Evolutionary conservation across 768 basidiomycete species (phyloP), one percentile per base, ranked within the genome.

Genomic region (Imleria badia): DNA sequence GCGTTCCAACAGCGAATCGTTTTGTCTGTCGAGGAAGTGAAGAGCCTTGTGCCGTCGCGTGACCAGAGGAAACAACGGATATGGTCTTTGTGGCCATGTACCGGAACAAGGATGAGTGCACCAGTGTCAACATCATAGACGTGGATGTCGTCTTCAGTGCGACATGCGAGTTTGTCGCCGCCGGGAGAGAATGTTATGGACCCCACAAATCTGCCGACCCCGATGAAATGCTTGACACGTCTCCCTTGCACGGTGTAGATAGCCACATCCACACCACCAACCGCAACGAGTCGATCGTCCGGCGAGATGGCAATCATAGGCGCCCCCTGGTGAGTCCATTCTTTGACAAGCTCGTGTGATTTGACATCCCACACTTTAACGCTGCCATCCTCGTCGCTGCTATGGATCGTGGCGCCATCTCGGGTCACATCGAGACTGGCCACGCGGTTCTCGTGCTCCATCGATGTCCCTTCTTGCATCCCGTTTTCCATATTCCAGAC

Each of bases 321-420:
- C 3, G 9, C 13, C 3, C 30, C 30, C 3, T 5, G 10, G 14
- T 40, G 11, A 3, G 15, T 23, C 55, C 50, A 52, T 26, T 14
- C 30, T 6, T 33, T 17, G 34, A 57, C 22, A 1, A 42, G 30
- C n/a, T 11, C 4, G 33, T 31, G 43, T 12, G 45, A 34, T 19
- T 45, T 33, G 8, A 36, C 29, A 23, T 50, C 50, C 54, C 54
- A 56, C 0, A 52, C 38, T 9, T 19, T 53, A 31, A 58, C 23
- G 0, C 2, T 30, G 29, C 47, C 43, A 3, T 5, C 14, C 0
- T 7, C n/a, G 3, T 15, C 19, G 3, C 51, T 14, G 15, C 42
- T 43, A 9, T 56, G 7, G 22, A 57, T 23, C 14, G 19, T 44
- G 10, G 20, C 47, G 9, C 58, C 49, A 35, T 51, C 49, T 23